Base-by-base conservation (phyloP, 2,329 filamentous ascomycete genomes). In the Fusarium devonianum region DNA sequence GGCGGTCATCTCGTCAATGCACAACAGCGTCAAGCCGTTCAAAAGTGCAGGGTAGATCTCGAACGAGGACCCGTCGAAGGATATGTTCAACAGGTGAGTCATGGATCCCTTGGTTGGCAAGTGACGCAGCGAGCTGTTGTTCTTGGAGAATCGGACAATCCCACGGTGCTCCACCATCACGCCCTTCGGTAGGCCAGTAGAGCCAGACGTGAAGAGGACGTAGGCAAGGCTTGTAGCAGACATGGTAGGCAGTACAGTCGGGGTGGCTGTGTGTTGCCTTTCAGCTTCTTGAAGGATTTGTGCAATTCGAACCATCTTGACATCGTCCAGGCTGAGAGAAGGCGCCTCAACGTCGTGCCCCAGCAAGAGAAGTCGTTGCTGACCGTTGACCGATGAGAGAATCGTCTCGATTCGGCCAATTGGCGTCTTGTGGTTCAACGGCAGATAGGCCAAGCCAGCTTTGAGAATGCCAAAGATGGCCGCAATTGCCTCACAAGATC, bases 131-230 rank as follows among this genome's bases (percentile, higher is more conserved):
- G 37, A 26, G 4, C 16, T 29, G 34, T 29, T 42, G 14, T 47
- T 11, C 18, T 16, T 32, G 5, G 28, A 40, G 5, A 45, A 32
- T 12, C 50, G 45, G 1, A 39, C 19, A 5, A 56, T 23, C 9
- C 35, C 35, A 2, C 52, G 51, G 2, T 51, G 55, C 17, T 58
- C 55, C 3, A 56, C 28, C 52, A 58, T 56, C n/a, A 58, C 55
- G 4, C 55, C 55, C 33, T 58, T 58, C 2, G 63, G 45, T 61
- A 68, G 22, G 7, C 60, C 62, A 0, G 60, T 65, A 4, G 58
- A 65, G 0, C 63, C 63, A 0, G 62, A 64, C 0, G 63, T 66
- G 32, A 64, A 66, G 4, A 62, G 55, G n/a, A 58, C 42, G 13
- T 62, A 61, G 2, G 57, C 57, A 7, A 63, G 50, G 7, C 52